Conservation (phyloP, 2,329 filamentous ascomycete genomes). For the Alternaria conjuncta region DNA sequence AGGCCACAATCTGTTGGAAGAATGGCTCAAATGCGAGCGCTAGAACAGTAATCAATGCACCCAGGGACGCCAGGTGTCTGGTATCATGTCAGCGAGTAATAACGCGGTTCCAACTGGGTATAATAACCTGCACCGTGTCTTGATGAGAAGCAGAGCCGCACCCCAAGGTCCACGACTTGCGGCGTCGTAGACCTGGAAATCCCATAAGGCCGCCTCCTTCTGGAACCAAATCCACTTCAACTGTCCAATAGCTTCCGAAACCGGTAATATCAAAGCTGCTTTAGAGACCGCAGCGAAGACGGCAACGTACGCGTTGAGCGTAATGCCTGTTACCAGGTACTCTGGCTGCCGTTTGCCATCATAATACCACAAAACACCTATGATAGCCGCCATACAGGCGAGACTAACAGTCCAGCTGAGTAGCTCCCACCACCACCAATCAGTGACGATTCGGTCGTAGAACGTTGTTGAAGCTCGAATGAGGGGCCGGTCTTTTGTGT, state of each 20-base stretch:
- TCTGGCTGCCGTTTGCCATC: conserved; percentile 21
- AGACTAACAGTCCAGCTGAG: conserved; percentile 22
- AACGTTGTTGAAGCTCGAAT: conserved; percentile 19
- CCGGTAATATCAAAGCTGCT: conserved; percentile 25
- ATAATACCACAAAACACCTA: conserved; percentile 20
- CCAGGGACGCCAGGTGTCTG: conserved; percentile 8
- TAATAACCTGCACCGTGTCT: conserved; percentile 19
- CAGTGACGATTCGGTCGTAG: conserved; percentile 19
- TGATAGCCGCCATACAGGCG: conserved; percentile 16
- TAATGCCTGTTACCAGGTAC: conserved; percentile 19
- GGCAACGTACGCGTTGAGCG: conserved; percentile 24
- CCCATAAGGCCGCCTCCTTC: conserved; percentile 13
- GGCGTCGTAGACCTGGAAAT: conserved; percentile 23
- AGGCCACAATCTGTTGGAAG: conserved; percentile 26
- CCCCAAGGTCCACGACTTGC: conserved; percentile 28
- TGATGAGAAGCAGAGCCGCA: conserved; percentile 22
- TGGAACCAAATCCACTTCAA: conserved; percentile 33
- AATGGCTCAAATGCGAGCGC: conserved; percentile 25
- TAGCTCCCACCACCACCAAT: conserved; percentile 31
- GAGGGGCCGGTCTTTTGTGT: conserved; percentile 5
- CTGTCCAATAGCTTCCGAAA: conserved; percentile 29
- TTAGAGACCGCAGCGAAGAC: conserved; percentile 27
- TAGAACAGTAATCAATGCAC: conserved; percentile 18
- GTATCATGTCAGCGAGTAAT: too few relatives aligned
- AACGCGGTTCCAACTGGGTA: not conserved